Percentiles rank a stretch among this genome's conserved stretches.
phyloP scores from a whole-genome alignment of 2,329 filamentous ascomycete genomes.

The Didymella pinodella region DNA sequence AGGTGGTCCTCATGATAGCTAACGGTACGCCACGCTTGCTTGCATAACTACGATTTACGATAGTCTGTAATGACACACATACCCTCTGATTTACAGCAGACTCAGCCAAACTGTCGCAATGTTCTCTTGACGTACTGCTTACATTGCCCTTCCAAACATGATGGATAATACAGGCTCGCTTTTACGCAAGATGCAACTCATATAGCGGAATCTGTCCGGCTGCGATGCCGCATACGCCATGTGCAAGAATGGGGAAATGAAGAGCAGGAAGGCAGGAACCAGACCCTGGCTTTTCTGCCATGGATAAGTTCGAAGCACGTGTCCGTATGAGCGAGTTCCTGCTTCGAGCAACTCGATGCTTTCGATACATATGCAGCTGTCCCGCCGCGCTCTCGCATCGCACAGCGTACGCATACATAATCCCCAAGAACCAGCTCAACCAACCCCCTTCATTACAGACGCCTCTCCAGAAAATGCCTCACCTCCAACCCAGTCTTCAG shows the following conservation, averaged over 20 bases:
- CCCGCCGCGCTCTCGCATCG: not conserved
- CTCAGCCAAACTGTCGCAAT: not conserved
- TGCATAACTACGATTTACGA: conserved; percentile 19
- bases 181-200: too few species aligned
- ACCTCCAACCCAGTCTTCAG: conserved; percentile 41
- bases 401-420: not conserved
- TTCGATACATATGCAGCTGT: not conserved
- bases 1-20: not conserved
- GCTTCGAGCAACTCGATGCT: not conserved
- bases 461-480: conserved; percentile 26
- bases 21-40: conserved; percentile 11
- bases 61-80: conserved; percentile 15
- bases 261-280: too few species aligned
- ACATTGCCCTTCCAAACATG: too few species aligned
- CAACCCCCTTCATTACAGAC: not conserved
- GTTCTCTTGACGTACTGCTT: not conserved
- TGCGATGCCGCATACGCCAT: too few species aligned
- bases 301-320: not conserved
- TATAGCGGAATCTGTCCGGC: too few species aligned
- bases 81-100: not conserved
- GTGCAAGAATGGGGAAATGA: too few species aligned
- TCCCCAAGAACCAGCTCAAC: not conserved
- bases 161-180: too few species aligned
- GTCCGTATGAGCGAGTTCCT: not conserved
- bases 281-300: too few species aligned